A percentile compares a stretch with the other conserved stretches of the same genome.
Evolutionary conservation across 148 eudicot species (phyloP).

Genomic region (Vaccinium myrtillus): DNA sequence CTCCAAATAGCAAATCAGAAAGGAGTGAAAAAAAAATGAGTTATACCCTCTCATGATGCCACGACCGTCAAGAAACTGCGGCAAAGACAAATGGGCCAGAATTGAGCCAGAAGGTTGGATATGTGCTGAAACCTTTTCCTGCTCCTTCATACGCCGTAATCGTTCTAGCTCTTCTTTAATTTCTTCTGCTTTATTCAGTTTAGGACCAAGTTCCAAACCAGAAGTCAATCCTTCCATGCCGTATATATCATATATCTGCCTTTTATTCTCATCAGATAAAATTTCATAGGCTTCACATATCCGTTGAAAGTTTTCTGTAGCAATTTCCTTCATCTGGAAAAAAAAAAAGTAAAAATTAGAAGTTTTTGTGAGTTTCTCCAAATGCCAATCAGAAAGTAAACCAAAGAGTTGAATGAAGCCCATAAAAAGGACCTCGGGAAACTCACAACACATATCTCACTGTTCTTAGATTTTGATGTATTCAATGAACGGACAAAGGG

Average conservation of each 20-base stretch:
- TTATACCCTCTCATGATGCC: constrained; percentile 86
- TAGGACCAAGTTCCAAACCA: constrained; percentile 91
- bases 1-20: constrained; percentile 9
- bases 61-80: constrained; percentile 67
- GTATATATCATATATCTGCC: constrained; percentile 92
- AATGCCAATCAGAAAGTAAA: constrained; percentile 14
- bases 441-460: neutral
- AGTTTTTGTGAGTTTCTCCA: neutral
- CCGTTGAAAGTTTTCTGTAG: constrained; percentile 93
- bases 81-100: constrained; percentile 77
- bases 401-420: neutral
- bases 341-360: neutral
- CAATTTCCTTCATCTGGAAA: constrained; percentile 88
- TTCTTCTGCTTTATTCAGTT: constrained; percentile 80
- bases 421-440: constrained; percentile 3
- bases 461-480: neutral
- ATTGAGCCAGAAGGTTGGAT: constrained; percentile 72
- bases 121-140: constrained; percentile 55
- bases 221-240: constrained; percentile 96
- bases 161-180: constrained; percentile 91
- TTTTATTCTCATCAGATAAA: constrained; percentile 77
- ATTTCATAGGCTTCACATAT: constrained; percentile 99
- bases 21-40: constrained; percentile 3
- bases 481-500: neutral
- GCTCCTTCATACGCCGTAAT: constrained; percentile 57